Conservation (phyloP, 2,329 filamentous ascomycete genomes). For the Aureobasidium sp. region DNA sequence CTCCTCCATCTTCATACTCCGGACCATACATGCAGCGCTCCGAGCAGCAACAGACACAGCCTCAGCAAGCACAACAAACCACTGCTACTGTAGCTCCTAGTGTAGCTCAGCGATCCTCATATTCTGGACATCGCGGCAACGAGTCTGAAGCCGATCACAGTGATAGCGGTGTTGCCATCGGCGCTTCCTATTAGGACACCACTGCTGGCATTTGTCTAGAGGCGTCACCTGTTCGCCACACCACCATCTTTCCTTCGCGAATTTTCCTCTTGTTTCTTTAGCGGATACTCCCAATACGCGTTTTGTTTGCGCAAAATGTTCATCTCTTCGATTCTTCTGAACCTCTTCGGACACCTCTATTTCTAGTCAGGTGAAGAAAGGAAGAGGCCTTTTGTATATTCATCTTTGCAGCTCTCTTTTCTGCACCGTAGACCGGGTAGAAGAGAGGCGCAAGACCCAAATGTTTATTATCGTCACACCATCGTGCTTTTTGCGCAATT, state of each 20-base stretch:
- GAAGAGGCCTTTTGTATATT: neutral
- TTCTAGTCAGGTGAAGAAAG: neutral
- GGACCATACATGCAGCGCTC: slow-evolving; percentile 12
- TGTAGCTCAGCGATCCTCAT: slow-evolving; percentile 6
- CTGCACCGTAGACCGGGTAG: neutral
- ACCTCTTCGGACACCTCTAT: neutral
- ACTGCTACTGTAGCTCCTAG: slow-evolving; percentile 4
- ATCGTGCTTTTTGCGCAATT: neutral
- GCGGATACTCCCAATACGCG: slow-evolving; percentile 9
- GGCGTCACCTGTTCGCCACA: neutral
- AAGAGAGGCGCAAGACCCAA: neutral
- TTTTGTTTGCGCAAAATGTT: neutral
- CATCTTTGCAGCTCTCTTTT: neutral
- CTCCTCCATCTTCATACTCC: slow-evolving; percentile 4
- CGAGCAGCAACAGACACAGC: slow-evolving; percentile 16
- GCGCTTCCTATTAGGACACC: slow-evolving; percentile 17
- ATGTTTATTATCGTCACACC: neutral
- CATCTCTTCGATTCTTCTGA: neutral
- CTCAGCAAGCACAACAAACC: slow-evolving; percentile 10
- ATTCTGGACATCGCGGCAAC: slow-evolving; percentile 10
- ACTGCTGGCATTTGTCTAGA: neutral
- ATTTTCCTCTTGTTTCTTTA: slow-evolving; percentile 2
- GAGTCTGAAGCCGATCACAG: slow-evolving; percentile 18
- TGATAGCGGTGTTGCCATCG: slow-evolving; percentile 20
- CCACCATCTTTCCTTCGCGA: neutral